Evolutionary conservation across 1,284 basidiomycete genomes (phyloP), one percentile per base, ranked within the genome.

Genomic region (Ganoderma boninense): DNA sequence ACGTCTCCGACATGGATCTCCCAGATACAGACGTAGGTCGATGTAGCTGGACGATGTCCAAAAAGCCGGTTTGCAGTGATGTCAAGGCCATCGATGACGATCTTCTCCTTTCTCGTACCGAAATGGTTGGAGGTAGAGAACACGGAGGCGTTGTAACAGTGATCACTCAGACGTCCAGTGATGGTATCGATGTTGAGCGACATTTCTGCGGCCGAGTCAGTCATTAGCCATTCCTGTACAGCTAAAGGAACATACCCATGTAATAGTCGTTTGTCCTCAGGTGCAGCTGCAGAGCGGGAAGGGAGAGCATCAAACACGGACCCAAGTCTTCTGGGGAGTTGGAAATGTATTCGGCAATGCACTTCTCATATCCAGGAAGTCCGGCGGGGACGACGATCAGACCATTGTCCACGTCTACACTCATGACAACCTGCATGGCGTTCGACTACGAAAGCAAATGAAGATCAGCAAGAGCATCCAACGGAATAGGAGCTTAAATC

Each of bases 11-110:
- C 59, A 26, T 83, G 82, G 59, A 96, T 87, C 76, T 97, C 95
- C 97, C 96, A 98, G 6, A 97, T 87, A 78, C 96, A 97, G 10
- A 97, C 84, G 77, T 98, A 98, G 0, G 95, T 92, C 0, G 92
- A 83, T 0, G 92, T 94, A n/a, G 88, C 87, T 2, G 96, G 96
- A 69, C 91, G 90, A 13, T 95, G 94, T 4, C 96, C 96, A 77
- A 97, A 97, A 16, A 98, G 82, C 44, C 96, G 89, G 78, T 97
- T 90, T 1, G 94, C 92, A 32, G 89, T 89, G 68, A 98, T 89
- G 70, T 94, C 89, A 70, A 97, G 80, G 11, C 94, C 89, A 78
- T 95, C 93, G 40, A 96, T 83, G 32, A 90, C 81, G 46, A 94
- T 77, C 2, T 81, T 80, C 61, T 87, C 84, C 63, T 83, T 80